These are phyloP conservation scores for Ramaria sp. DNA, from an alignment of 768 basidiomycete species.

Conservation along the genomic window DNA sequence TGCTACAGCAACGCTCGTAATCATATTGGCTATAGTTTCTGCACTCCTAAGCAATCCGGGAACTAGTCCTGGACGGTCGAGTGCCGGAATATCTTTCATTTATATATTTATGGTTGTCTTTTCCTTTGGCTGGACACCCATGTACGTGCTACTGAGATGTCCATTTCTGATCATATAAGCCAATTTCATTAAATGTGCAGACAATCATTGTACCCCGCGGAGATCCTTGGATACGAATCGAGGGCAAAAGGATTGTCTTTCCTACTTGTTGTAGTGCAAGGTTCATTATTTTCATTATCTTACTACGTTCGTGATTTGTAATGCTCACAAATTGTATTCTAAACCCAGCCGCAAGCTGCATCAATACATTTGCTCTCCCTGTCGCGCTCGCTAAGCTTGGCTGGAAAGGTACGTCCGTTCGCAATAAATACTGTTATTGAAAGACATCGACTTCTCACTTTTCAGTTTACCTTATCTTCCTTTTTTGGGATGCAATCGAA, in stretches of 20 bases:
- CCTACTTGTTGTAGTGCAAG: not conserved
- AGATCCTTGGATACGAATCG: conserved; percentile 38
- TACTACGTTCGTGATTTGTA: not conserved
- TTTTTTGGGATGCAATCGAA: conserved; percentile 38
- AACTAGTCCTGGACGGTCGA: conserved; percentile 24
- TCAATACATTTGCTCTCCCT: conserved; percentile 42
- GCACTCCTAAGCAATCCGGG: conserved; percentile 32
- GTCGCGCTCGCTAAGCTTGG: conserved; percentile 32
- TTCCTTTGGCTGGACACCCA: conserved; percentile 46
- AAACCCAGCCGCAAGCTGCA: conserved; percentile 31
- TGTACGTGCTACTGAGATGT: conserved; percentile 22
- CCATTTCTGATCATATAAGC: not conserved
- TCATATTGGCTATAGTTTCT: conserved; percentile 34
- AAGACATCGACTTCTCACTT: conserved; percentile 6
- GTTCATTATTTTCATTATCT: not conserved
- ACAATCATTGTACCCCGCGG: conserved; percentile 45
- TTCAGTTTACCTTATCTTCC: conserved; percentile 40
- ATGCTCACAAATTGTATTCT: conserved; percentile 24
- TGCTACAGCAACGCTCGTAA: conserved; percentile 26
- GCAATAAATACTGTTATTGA: not conserved
- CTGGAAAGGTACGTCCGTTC: conserved; percentile 32
- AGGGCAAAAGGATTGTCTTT: conserved; percentile 30
- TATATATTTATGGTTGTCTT: conserved; percentile 28
- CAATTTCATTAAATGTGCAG: conserved; percentile 15
- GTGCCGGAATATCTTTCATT: conserved; percentile 41